Base-by-base conservation (phyloP, 768 basidiomycete genomes). In the Hericium coralloides region DNA sequence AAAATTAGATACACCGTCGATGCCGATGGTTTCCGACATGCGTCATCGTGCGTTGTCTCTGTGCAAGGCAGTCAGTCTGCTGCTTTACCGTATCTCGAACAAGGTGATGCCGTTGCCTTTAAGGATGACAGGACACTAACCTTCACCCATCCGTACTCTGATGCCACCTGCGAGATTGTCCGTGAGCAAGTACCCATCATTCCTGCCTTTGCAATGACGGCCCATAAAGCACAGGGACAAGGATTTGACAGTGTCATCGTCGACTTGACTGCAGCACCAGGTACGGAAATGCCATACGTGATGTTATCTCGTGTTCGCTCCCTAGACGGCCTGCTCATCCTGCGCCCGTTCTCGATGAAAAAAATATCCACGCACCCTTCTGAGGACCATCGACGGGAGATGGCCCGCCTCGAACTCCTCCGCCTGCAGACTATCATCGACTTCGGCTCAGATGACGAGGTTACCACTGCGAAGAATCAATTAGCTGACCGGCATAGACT, bases 161-260 rank as follows among this genome's bases (percentile, higher is more conserved):
- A 59, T 2, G 63, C 62, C 22, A 52, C 22, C 2, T 67, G 62
- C 12, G 52, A 38, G 0, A 63, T 73, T 4, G 63, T 65, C 31
- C 63, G 72, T 0, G 66, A 56, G 0, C 76, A 78, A 56, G 36
- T 77, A 0, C 73, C 75, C 0, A 49, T 78, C 0, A 4, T 65
- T 0, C 76, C 74, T 25, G 72, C 65, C 0, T 76, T 74, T 60
- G 69, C 73, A 0, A 68, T 75, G 57, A 76, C 75, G 1, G 70
- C 70, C 0, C 71, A 77, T 52, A 72, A 72, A 57, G 62, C 73
- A 0, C 74, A 78, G 64, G 74, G 76, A 0, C 68, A 71, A 52
- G 72, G 73, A 0, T 37, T 74, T 37, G 10, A 52, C 0, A 59
- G 59, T 5, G 69, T 63, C 0, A 65, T 74, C n/a, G 58, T 76